Evolutionary conservation across 306 rosid genomes (phyloP).

Genomic region (Oemleria cerasiformis): DNA sequence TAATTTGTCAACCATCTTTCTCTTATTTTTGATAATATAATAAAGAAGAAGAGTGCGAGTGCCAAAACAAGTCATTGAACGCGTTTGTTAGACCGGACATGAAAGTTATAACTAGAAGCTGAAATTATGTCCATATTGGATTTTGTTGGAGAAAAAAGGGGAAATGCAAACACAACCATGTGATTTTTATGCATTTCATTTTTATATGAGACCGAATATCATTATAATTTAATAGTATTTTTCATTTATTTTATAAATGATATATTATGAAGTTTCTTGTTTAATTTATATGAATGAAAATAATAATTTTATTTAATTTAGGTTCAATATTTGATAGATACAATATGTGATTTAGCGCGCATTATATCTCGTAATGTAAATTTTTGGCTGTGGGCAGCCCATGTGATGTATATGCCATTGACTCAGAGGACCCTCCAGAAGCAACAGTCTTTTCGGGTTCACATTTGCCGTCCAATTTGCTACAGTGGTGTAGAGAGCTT

Average conservation of each 20-base stretch:
- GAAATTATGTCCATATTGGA: background rate
- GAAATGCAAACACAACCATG: background rate
- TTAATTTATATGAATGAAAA: no score
- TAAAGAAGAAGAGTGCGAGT: background rate
- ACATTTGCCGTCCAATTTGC: background rate
- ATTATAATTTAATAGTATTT: no score
- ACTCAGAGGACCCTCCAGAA: background rate
- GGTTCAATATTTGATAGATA: no score
- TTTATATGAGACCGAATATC: no score
- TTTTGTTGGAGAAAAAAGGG: background rate
- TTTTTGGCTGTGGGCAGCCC: background rate
- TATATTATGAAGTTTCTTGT: no score
- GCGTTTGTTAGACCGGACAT: background rate
- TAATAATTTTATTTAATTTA: no score
- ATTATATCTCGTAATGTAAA: background rate
- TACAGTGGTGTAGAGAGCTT: no score
- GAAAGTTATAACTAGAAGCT: background rate
- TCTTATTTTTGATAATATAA: background rate
- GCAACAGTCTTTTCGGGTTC: background rate
- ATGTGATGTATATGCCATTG: slow-evolving; percentile 1
- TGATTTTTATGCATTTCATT: background rate
- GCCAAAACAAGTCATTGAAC: background rate
- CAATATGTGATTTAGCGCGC: no score
- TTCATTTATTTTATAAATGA: no score
- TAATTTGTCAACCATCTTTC: background rate